Evolutionary conservation across 257 asterid species (phyloP).

Genomic region (Ballota nigra): DNA sequence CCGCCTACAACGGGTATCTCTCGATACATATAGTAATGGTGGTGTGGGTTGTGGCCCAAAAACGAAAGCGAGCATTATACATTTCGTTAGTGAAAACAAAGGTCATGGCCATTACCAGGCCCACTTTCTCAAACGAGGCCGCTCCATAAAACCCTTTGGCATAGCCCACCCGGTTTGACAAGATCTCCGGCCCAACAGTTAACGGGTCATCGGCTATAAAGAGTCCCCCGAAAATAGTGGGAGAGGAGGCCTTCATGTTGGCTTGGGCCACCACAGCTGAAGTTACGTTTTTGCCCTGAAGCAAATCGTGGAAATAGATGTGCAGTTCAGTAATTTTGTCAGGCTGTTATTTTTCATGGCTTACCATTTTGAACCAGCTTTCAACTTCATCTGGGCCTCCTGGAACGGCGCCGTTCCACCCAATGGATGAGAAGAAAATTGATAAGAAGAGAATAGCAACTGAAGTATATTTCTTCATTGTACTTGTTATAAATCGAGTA

Average conservation of each 20-base stretch:
- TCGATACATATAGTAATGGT: background rate
- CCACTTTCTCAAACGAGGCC: slow-evolving; percentile 19
- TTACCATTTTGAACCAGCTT: background rate
- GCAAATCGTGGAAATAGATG: slow-evolving; percentile 22
- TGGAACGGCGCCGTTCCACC: background rate
- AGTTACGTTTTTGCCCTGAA: background rate
- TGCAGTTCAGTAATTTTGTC: slow-evolving; percentile 21
- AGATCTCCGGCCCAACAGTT: background rate
- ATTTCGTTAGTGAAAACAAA: slow-evolving; percentile 3
- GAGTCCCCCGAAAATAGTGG: background rate
- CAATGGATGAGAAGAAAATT: background rate
- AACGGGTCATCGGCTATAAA: slow-evolving; percentile 7
- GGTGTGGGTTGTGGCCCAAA: slow-evolving; percentile 12
- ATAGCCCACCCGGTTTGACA: slow-evolving; percentile 15
- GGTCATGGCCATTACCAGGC: background rate
- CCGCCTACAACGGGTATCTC: slow-evolving; percentile 21
- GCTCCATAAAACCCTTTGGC: background rate
- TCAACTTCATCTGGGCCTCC: background rate
- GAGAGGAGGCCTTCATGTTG: slow-evolving; percentile 10
- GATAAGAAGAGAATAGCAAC: background rate
- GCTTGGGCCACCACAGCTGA: background rate
- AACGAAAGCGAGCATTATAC: slow-evolving; percentile 17
- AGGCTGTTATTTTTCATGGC: background rate
- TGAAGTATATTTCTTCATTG: slow-evolving; percentile 13
- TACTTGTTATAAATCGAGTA: background rate